phyloP scores from a whole-genome alignment of 2,329 filamentous ascomycete genomes.

The Exophiala sp. region DNA sequence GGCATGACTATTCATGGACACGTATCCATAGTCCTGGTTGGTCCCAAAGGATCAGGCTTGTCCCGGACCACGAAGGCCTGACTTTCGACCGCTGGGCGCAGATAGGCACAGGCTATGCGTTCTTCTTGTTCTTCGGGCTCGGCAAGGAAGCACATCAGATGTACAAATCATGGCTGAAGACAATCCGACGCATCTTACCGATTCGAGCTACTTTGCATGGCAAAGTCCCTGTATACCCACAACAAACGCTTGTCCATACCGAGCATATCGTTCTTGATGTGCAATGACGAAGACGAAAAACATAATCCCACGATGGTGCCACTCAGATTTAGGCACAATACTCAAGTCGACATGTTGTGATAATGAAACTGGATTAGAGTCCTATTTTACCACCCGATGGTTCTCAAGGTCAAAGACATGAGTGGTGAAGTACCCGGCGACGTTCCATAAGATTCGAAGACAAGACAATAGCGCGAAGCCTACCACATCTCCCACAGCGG shows the following conservation, averaged over 20 bases:
- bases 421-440: constrained; percentile 16
- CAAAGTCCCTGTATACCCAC: too few species aligned
- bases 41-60: constrained; percentile 43
- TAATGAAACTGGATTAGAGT: neutral
- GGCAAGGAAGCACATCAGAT: constrained; percentile 55
- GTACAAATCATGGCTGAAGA: constrained; percentile 44
- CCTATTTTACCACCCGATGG: too few species aligned
- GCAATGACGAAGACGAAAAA: too few species aligned
- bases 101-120: constrained; percentile 47
- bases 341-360: neutral
- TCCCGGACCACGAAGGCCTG: constrained; percentile 42
- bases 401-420: constrained; percentile 4
- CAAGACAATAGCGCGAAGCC: neutral
- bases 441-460: constrained; percentile 3
- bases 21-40: constrained; percentile 48
- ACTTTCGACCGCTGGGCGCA: constrained; percentile 55
- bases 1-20: constrained; percentile 49
- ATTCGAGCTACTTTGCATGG: neutral
- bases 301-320: too few species aligned
- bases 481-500: neutral
- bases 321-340: too few species aligned
- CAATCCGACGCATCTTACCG: constrained; percentile 23
- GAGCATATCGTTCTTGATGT: too few species aligned
- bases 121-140: constrained; percentile 61
- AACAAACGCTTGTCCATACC: too few species aligned